phyloP scores from a whole-genome alignment of 495 filamentous ascomycete species.

The Hypoxylon crocopeplum region DNA sequence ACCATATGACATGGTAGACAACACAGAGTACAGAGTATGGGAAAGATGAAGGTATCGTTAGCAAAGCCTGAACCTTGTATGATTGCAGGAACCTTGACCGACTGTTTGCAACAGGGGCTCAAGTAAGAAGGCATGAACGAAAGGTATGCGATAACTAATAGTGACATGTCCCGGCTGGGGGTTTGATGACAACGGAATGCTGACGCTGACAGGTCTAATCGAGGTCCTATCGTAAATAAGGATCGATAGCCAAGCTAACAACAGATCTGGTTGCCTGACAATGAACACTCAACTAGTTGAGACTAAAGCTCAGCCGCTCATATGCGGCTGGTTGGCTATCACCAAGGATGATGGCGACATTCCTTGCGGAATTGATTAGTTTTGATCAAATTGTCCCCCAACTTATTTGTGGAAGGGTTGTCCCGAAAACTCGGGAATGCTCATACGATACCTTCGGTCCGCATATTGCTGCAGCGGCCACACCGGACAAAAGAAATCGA shows the following conservation, averaged over 20 bases:
- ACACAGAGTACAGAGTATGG: background rate
- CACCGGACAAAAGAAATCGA: background rate
- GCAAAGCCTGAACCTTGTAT: no score
- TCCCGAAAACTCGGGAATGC: background rate
- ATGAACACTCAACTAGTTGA: slow-evolving; percentile 15
- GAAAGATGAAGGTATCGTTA: no score
- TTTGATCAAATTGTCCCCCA: slow-evolving; percentile 3
- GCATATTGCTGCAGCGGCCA: no score
- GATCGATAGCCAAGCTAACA: slow-evolving; percentile 10
- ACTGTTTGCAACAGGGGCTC: no score
- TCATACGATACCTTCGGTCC: background rate
- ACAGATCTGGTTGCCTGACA: slow-evolving; percentile 14
- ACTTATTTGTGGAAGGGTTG: background rate
- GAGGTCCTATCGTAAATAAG: background rate
- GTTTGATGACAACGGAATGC: no score
- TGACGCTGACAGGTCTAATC: no score
- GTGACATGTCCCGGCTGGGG: no score
- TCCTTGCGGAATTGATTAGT: slow-evolving; percentile 12
- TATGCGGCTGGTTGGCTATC: slow-evolving; percentile 14
- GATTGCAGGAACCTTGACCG: no score
- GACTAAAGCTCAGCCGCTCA: slow-evolving; percentile 17
- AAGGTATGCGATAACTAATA: no score
- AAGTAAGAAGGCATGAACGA: no score
- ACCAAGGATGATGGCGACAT: slow-evolving; percentile 35
- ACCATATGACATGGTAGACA: slow-evolving; percentile 4